Evolutionary conservation across 768 basidiomycete genomes (phyloP).

Genomic region (Lyophyllum semitale): DNA sequence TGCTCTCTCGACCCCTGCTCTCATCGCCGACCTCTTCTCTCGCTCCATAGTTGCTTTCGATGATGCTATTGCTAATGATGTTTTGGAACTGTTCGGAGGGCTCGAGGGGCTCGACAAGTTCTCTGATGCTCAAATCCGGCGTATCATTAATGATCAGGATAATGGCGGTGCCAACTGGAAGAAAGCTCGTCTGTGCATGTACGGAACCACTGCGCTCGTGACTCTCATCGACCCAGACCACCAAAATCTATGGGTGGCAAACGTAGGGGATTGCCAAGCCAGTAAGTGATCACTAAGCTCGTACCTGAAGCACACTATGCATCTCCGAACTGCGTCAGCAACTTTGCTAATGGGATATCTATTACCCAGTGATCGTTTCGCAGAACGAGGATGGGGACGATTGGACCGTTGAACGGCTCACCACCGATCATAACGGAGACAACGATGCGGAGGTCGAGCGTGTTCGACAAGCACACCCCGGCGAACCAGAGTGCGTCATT

Average conservation of each 20-base stretch:
- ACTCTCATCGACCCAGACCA: conserved; percentile 71
- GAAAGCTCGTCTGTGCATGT: conserved; percentile 73
- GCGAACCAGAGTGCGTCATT: conserved; percentile 66
- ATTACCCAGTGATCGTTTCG: conserved; percentile 49
- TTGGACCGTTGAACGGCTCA: conserved; percentile 65
- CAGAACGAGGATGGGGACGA: conserved; percentile 42
- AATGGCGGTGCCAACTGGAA: conserved; percentile 60
- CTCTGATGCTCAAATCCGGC: conserved; percentile 56
- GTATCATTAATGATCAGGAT: conserved; percentile 65
- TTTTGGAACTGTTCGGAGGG: conserved; percentile 63
- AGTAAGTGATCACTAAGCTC: conserved; percentile 41
- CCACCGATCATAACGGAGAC: conserved; percentile 70
- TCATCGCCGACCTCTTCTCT: conserved; percentile 58
- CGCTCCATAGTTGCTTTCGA: conserved; percentile 64
- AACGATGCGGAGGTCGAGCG: conserved; percentile 68
- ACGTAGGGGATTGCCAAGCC: conserved; percentile 81
- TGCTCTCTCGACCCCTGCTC: conserved; percentile 42
- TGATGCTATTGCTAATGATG: conserved; percentile 66
- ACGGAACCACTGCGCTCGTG: conserved; percentile 77
- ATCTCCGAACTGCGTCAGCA: conserved; percentile 1
- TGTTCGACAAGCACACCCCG: conserved; percentile 64
- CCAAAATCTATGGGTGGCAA: conserved; percentile 76
- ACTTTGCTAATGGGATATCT: background rate
- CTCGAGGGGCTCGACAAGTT: conserved; percentile 49
- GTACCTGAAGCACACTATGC: conserved; percentile 2